Evolutionary conservation across 805 yeast species (phyloP).

Genomic region (Starmera caribaea): DNA sequence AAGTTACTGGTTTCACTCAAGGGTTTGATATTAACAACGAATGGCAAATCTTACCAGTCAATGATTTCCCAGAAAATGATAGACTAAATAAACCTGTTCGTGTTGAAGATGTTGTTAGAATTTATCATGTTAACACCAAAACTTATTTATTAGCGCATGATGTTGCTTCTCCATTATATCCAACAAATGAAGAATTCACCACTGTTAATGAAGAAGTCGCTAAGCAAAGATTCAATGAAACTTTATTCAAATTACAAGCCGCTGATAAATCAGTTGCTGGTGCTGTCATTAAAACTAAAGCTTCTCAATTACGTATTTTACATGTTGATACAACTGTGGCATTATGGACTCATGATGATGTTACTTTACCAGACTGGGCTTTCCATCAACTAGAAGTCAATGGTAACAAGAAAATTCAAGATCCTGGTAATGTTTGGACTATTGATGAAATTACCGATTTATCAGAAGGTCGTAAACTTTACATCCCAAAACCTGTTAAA

Average conservation of each 20-base stretch:
- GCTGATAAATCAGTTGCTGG: conserved; percentile 41
- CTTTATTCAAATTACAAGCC: conserved; percentile 67
- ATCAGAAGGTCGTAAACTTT: conserved; percentile 50
- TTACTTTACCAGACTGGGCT: conserved; percentile 90
- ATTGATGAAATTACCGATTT: conserved; percentile 63
- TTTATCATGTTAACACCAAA: conserved; percentile 73
- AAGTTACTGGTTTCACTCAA: conserved; percentile 60
- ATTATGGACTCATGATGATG: conserved; percentile 87
- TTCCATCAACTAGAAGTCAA: conserved; percentile 86
- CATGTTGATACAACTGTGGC: conserved; percentile 88
- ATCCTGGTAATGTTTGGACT: conserved; percentile 62
- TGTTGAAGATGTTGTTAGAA: conserved; percentile 68
- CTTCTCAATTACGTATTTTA: conserved; percentile 55
- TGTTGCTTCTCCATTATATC: conserved; percentile 86
- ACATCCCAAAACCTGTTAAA: conserved; percentile 55
- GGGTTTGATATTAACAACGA: conserved; percentile 57
- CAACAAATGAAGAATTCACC: conserved; percentile 92
- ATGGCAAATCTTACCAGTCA: conserved; percentile 76
- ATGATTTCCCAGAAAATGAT: conserved; percentile 30
- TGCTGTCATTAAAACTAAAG: conserved; percentile 56
- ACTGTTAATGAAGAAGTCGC: conserved; percentile 58
- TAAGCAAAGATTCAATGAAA: conserved; percentile 50
- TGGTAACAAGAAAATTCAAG: conserved; percentile 78
- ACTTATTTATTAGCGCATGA: conserved; percentile 83
- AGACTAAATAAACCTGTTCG: conserved; percentile 39